These are phyloP conservation scores for Aspergillus fumigatiaffinis DNA, from an alignment of 2,329 filamentous ascomycete genomes.

Conservation along the genomic window DNA sequence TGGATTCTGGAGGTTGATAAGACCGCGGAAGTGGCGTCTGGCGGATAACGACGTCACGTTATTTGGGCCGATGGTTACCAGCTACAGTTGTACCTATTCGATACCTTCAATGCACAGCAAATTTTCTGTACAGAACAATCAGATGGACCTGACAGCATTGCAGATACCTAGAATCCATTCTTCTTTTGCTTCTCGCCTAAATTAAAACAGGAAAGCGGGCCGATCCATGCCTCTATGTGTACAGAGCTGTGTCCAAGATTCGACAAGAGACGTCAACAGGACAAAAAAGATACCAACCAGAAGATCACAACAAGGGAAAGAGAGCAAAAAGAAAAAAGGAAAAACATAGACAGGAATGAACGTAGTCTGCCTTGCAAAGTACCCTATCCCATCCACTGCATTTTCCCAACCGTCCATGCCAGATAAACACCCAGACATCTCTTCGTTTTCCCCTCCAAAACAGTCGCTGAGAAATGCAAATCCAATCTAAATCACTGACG, in stretches of 20 bases:
- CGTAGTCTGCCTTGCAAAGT: slow-evolving; percentile 7
- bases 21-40: not conserved
- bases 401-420: slow-evolving; percentile 17
- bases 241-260: slow-evolving; percentile 4
- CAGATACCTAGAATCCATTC: not conserved
- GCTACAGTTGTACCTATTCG: not conserved
- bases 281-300: not conserved
- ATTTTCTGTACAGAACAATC: not conserved
- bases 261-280: slow-evolving; percentile 2
- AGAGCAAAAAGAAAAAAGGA: slow-evolving; percentile 1
- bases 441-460: slow-evolving; percentile 13
- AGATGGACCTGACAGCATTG: not conserved
- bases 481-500: slow-evolving; percentile 11
- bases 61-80: not conserved
- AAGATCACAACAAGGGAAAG: not conserved
- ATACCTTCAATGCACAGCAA: not conserved
- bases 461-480: slow-evolving; percentile 25
- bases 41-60: not conserved
- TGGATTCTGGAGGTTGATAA: not conserved
- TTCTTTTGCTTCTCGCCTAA: not conserved
- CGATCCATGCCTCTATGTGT: slow-evolving; percentile 6
- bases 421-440: slow-evolving; percentile 13
- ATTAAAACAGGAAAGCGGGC: slow-evolving; percentile 1
- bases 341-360: slow-evolving; percentile 5
- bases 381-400: slow-evolving; percentile 9